Conservation (phyloP, 257 asterid genomes). For the Solanum habrochaites region DNA sequence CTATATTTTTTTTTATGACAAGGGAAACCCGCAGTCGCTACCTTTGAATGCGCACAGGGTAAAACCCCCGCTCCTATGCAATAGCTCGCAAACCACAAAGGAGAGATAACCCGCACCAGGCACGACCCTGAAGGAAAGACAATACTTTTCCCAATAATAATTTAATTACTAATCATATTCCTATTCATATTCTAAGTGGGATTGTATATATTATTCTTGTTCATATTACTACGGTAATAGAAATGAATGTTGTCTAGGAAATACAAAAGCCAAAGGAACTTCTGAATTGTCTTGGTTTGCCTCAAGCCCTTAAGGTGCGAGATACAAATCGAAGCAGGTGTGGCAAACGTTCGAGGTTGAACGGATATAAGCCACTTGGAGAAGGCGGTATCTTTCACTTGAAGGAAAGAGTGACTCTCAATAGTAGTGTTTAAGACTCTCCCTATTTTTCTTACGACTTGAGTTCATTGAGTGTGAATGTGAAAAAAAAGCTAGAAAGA, state of each 20-base stretch:
- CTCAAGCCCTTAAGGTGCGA: background rate
- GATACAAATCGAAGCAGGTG: background rate
- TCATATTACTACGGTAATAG: background rate
- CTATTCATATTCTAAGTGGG: background rate
- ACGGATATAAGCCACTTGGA: background rate
- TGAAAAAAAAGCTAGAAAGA: background rate
- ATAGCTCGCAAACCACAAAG: no score
- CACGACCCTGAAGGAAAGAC: no score
- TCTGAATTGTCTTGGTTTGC: background rate
- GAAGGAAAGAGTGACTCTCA: background rate
- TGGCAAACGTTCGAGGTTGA: background rate
- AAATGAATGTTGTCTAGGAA: background rate
- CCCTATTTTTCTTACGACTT: background rate
- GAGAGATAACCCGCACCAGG: no score
- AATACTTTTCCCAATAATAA: background rate
- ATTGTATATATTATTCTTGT: background rate
- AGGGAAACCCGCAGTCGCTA: no score
- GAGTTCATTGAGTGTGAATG: background rate
- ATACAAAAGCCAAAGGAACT: background rate
- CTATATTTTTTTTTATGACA: no score
- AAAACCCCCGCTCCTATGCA: no score
- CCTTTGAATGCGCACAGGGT: no score
- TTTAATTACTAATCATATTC: background rate
- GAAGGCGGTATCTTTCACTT: background rate
- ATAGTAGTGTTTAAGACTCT: background rate